Evolutionary conservation across 306 rosid genomes (phyloP), one percentile per base, ranked within the genome.

Genomic region (Trifolium pratense): DNA sequence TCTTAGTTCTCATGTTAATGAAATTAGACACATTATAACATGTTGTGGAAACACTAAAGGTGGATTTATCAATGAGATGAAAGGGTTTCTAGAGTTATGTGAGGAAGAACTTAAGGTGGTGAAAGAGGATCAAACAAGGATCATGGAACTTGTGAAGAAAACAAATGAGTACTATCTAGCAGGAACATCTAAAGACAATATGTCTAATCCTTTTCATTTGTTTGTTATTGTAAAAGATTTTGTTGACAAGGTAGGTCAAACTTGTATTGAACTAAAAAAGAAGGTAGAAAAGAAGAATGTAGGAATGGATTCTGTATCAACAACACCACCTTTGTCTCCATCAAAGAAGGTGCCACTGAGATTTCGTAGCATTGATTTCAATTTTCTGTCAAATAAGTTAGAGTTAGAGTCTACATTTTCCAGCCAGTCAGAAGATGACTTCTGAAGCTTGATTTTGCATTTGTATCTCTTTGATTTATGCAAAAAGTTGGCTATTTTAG

Each of bases 151-250:
- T 62, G 96, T 94, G 87, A 80, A 78, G 59, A 88, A 76, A 79
- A 88, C 95, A 1, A 91, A 84, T 0, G 88, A 86, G 64, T 94
- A 86, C 71, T 91, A 85, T 70, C 89, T 84, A 42, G 87, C 89
- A 40, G 92, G 88, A 34, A 85, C 73, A 56, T 56, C 63, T n/a
- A 85, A 76, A 76, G 87, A 83, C 34, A 78, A 72, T 34, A 78
- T 77, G 68, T 57, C 78, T 18, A 74, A 87, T 18, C 90, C 91
- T 3, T 78, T 94, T 76, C 84, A 81, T 34, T 59, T 94, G 21
- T 94, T 91, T 66, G 84, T 80, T 18, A 81, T 87, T 12, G 89
- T 89, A 5, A 88, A 83, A 59, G 91, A 84, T 75, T 94, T 94
- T 76, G 83, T 88, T 23, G 85, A 71, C 75, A 88, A 81, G 86